phyloP scores from a whole-genome alignment of 139 green algal genomes.

The Pseudopediastrum boryanum region DNA sequence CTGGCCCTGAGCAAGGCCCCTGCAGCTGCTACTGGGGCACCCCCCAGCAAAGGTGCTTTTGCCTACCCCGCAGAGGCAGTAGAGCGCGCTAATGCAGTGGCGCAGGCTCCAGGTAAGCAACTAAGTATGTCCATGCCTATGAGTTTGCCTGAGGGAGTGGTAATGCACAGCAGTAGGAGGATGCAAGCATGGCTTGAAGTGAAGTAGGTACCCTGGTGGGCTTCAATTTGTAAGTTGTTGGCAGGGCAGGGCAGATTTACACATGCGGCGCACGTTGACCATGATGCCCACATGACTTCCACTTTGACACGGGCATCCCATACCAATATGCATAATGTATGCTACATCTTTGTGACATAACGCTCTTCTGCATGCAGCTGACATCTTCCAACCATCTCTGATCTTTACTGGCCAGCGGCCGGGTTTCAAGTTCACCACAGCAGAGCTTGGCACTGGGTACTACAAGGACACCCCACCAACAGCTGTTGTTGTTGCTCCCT shows the following conservation, averaged over 20 bases:
- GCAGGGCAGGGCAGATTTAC: not conserved
- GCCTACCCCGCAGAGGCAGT: not conserved
- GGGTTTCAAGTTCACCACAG: slow-evolving; percentile 23
- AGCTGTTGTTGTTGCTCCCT: not conserved
- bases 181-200: not conserved
- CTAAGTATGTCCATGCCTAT: no score
- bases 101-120: slow-evolving; percentile 17
- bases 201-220: not conserved
- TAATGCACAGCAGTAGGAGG: no score
- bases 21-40: not conserved
- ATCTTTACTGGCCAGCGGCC: not conserved
- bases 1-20: not conserved
- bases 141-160: no score
- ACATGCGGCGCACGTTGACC: not conserved
- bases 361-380: slow-evolving; percentile 15
- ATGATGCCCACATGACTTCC: not conserved
- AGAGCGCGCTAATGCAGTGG: not conserved
- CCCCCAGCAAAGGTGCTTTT: slow-evolving; percentile 1
- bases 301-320: no score
- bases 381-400: slow-evolving; percentile 8
- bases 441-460: slow-evolving; percentile 22
- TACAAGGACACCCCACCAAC: slow-evolving; percentile 30
- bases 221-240: not conserved
- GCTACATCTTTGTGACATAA: no score
- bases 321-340: no score